Percentiles rank a stretch among this genome's conserved stretches.
Evolutionary conservation across 768 basidiomycete species (phyloP).

Genomic region (Leccinum fibrillosum): DNA sequence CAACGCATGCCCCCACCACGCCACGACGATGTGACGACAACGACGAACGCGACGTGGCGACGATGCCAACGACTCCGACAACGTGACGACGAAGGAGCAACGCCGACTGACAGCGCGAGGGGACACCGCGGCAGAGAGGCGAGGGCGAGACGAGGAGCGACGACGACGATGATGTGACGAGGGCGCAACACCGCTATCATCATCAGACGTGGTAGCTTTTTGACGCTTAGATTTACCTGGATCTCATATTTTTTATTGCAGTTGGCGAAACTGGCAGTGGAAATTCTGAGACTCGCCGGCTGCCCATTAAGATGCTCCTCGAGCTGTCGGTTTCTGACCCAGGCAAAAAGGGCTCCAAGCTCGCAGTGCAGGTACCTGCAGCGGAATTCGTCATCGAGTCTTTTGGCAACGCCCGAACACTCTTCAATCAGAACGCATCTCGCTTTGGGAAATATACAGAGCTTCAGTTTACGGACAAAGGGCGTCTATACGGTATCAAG

Average conservation of each 20-base stretch:
- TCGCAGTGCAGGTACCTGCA: conserved; percentile 81
- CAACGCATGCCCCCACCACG: too few species aligned
- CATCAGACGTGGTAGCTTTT: conserved; percentile 47
- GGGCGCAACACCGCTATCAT: conserved; percentile 45
- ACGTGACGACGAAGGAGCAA: too few species aligned
- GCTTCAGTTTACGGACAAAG: conserved; percentile 92
- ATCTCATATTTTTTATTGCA: conserved; percentile 30
- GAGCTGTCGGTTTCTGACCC: conserved; percentile 85
- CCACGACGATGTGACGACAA: too few species aligned
- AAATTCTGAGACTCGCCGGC: conserved; percentile 86
- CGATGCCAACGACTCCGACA: too few species aligned
- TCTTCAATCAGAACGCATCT: conserved; percentile 93
- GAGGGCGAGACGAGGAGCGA: too few species aligned
- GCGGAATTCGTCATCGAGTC: conserved; percentile 94
- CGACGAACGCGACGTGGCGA: too few species aligned
- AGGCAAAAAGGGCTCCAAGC: conserved; percentile 92
- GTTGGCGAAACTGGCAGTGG: conserved; percentile 92
- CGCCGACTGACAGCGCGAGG: too few species aligned
- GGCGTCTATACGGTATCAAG: conserved; percentile 85
- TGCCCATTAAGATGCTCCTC: conserved; percentile 88
- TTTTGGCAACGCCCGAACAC: conserved; percentile 85
- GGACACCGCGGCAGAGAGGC: too few species aligned
- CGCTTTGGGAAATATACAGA: conserved; percentile 98
- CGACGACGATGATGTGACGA: too few species aligned
- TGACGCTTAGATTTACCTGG: neutral